Evolutionary conservation across 2,329 filamentous ascomycete species (phyloP), one percentile per base, ranked within the genome.

Genomic region (Penicillium janthinellum): DNA sequence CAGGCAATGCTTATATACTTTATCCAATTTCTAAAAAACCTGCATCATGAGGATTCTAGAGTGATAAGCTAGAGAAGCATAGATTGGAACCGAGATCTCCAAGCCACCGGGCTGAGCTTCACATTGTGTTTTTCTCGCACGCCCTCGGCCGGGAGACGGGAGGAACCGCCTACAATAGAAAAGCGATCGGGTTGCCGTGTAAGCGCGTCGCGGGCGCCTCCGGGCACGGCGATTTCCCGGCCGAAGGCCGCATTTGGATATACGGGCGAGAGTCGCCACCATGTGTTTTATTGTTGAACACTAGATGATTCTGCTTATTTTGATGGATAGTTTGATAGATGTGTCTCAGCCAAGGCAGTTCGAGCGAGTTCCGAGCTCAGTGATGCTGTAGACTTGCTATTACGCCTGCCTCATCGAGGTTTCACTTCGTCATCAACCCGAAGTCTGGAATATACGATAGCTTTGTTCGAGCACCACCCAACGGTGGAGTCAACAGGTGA

Each of bases 161-260:
- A 35, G 39, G 12, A 54, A 6, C 55, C 51, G 59, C 25, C 25
- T 28, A 6, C 7, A 17, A 50, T 8, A 20, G 41, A 39, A 34
- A 39, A 10, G 20, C 4, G 38, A 42, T 60, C 59, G 59, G 59
- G 37, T 54, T 58, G 39, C 59, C 59, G 59, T 22, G 59, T 22
- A 14, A 17, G 48, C 58, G 58, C 54, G 54, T n/a, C 14, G 48
- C 58, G 58, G 58, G 54, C 41, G 50, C 50, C 47, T 45, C 54
- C 54, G 20, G 22, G 22, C 17, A 42, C 20, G 48, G 31, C 31
- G 20, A 42, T 55, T 35, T 31, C 22, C 48, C 48, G 48, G 52
- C 48, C 41, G 39, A 55, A 44, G 47, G 41, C 38, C 55, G 55
- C 25, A 44, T 42, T 5, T 20, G 51, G 34, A 15, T 7, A 50